phyloP scores from a whole-genome alignment of 441 rosid species.

The Metrosideros polymorpha region DNA sequence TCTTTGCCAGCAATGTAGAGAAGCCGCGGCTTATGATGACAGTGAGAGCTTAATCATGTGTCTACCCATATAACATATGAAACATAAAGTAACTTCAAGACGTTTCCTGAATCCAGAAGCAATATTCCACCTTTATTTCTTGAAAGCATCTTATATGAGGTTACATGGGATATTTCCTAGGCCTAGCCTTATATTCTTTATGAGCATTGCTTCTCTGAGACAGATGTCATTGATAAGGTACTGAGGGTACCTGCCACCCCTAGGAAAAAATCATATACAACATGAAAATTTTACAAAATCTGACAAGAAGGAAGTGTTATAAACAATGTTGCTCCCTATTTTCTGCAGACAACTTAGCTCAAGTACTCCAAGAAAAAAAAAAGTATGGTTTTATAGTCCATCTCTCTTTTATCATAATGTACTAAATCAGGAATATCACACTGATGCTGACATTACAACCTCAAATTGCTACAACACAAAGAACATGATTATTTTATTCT shows the following conservation, averaged over 20 bases:
- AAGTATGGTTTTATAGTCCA: not conserved
- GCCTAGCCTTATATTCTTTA: not conserved
- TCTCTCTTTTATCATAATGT: not conserved
- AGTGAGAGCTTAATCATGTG: not conserved
- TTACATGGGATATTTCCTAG: not conserved
- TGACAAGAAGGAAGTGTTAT: not conserved
- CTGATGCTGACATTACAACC: not conserved
- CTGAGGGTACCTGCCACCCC: not conserved
- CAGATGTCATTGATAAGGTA: not conserved
- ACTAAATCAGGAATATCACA: not conserved
- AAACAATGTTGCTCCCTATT: not conserved
- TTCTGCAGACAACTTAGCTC: not conserved
- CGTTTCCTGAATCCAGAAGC: not conserved
- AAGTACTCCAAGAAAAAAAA: not conserved
- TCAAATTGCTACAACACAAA: not conserved
- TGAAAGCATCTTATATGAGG: not conserved
- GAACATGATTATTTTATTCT: not conserved
- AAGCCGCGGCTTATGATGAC: not conserved
- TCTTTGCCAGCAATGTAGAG: not conserved
- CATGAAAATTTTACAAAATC: not conserved
- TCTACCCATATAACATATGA: not conserved
- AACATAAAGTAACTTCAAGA: not conserved
- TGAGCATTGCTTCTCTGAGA: not conserved
- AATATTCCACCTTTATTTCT: not conserved
- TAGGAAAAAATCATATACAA: not conserved